Base-by-base conservation (phyloP, 805 yeast genomes). In the Ogataea ramenticola region DNA sequence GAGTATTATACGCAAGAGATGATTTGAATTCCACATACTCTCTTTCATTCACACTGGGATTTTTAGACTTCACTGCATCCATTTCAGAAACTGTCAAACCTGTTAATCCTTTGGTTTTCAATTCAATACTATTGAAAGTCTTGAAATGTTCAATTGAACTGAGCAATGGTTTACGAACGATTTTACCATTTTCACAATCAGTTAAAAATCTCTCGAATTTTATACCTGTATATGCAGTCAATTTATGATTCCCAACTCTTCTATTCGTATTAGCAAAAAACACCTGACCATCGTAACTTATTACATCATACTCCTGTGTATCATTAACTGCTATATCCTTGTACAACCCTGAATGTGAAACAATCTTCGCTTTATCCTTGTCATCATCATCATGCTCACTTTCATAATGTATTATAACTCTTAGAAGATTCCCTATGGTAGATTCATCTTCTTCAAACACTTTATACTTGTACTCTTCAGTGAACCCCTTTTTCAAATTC, bases 181-280 rank as follows among this genome's bases (percentile, higher is more conserved):
- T 20, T 20, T 15, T 26, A 3, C 4, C 17, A 3, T 6, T 15
- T 5, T 24, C 15, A 19, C 19, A 10, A 9, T 9, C 4, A 12
- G 29, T 39, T 26, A 39, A 29, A 29, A 29, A 30, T 19, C 29
- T 27, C 14, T 39, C 41, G 29, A 39, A 39, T n/a, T 39, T 39
- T 14, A 39, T 20, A 7, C 41, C 41, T 8, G 20, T n/a, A 29
- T 29, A 39, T 20, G 41, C 6, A 3, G 36, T 14, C n/a, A 16
- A 16, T 14, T 5, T 12, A 11, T n/a, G 17, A 20, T 39, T 20
- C 3, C 17, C 24, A 4, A 21, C 4, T 24, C 41, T 39, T 32
- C 26, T 30, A 21, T 39, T 21, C 3, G 35, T 39, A 5, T 12
- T 12, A 14, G 35, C 6, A 17, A 39, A 29, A 20, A 39, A 30